Evolutionary conservation across 306 rosid genomes (phyloP).

Genomic region (Acacia acuminata): DNA sequence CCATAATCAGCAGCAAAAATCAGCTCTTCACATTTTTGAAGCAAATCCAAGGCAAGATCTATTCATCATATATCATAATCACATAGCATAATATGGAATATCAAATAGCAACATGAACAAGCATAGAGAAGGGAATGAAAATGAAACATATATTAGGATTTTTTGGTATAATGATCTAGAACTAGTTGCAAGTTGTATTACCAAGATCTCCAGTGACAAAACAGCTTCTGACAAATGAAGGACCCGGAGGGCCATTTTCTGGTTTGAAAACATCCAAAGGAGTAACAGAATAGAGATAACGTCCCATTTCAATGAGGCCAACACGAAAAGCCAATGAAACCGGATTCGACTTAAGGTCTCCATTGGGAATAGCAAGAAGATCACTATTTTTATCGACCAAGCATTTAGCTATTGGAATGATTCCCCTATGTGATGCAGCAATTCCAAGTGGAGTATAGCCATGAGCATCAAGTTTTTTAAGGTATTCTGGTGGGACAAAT

Average conservation of each 20-base stretch:
- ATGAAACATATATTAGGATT: neutral
- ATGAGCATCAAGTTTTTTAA: neutral
- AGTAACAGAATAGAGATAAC: neutral
- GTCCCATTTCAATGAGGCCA: neutral
- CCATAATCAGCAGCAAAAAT: neutral
- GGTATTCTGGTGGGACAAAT: neutral
- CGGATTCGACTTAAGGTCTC: neutral
- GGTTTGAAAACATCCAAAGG: neutral
- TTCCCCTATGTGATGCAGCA: neutral
- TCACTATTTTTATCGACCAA: neutral
- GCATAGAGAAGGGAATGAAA: neutral
- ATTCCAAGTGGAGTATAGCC: neutral
- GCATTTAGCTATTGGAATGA: neutral
- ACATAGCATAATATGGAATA: neutral
- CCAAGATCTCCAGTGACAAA: neutral
- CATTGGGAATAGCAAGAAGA: neutral
- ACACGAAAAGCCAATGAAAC: neutral
- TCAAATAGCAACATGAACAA: neutral
- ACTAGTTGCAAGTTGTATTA: neutral
- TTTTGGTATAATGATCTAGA: neutral
- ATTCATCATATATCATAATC: neutral
- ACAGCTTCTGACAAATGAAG: neutral
- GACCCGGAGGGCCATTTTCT: neutral
- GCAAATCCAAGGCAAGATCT: neutral
- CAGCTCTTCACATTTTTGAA: neutral